A percentile compares a stretch with the other conserved stretches of the same genome.
These are phyloP conservation scores for Ophiognomonia clavigignenti-juglandacearum DNA, from an alignment of 2,329 filamentous ascomycete species.

Conservation along the genomic window DNA sequence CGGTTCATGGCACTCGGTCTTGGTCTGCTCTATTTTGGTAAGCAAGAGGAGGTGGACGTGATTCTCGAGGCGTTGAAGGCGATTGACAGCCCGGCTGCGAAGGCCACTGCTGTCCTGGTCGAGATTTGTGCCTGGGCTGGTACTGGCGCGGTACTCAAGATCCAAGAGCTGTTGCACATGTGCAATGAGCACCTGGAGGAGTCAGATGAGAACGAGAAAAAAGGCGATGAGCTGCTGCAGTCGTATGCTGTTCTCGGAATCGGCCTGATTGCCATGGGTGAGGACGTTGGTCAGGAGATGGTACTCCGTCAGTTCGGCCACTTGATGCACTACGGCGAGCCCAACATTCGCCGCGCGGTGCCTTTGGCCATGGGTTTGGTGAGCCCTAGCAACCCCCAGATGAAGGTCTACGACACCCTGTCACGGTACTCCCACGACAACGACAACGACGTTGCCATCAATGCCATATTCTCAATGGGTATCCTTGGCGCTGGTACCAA, in stretches of 20 bases:
- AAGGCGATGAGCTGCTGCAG: slow-evolving; percentile 91
- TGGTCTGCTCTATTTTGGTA: slow-evolving; percentile 89
- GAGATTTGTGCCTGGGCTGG: slow-evolving; percentile 98
- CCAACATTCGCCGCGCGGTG: slow-evolving; percentile 94
- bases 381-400: slow-evolving; percentile 96
- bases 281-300: slow-evolving; percentile 98
- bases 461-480: slow-evolving; percentile 99
- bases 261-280: slow-evolving; percentile 93
- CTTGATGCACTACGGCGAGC: slow-evolving; percentile 97
- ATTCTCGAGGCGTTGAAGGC: slow-evolving; percentile 95
- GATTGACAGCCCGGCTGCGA: slow-evolving; percentile 94
- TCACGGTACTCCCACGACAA: slow-evolving; percentile 98
- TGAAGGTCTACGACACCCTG: slow-evolving; percentile 99
- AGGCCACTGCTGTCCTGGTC: slow-evolving; percentile 88
- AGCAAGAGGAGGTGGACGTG: slow-evolving; percentile 98
- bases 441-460: slow-evolving; percentile 95
- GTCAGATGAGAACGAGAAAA: slow-evolving; percentile 89
- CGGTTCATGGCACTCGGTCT: slow-evolving; percentile 93
- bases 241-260: slow-evolving; percentile 94
- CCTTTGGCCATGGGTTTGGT: slow-evolving; percentile 95
- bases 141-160: slow-evolving; percentile 92
- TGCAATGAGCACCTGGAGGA: slow-evolving; percentile 98
- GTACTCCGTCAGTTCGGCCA: slow-evolving; percentile 95
- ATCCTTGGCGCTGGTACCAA: slow-evolving; percentile 95
- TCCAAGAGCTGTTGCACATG: slow-evolving; percentile 94